A percentile compares a stretch with the other conserved stretches of the same genome.
phyloP scores from a whole-genome alignment of 2,329 filamentous ascomycete genomes.

The Dactylonectria macrodidyma region DNA sequence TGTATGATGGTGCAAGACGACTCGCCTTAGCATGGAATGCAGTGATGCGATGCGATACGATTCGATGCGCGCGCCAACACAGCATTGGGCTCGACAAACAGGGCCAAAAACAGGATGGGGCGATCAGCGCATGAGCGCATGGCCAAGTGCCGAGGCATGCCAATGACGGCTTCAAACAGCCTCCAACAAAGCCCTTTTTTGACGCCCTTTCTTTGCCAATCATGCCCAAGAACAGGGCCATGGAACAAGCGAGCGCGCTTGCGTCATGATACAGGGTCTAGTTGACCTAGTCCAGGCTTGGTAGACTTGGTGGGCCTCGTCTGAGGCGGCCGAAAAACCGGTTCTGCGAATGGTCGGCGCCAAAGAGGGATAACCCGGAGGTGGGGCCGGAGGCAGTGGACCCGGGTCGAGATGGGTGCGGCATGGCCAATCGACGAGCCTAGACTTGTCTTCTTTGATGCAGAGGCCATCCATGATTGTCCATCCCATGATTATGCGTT shows the following conservation, averaged over 20 bases:
- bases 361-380: conserved; percentile 3
- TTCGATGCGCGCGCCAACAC: conserved; percentile 1
- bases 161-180: conserved; percentile 19
- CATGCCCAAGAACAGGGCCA: neutral
- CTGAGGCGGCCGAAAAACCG: conserved; percentile 11
- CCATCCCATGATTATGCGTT: neutral
- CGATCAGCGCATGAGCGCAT: conserved; percentile 3
- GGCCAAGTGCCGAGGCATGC: conserved; percentile 3
- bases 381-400: conserved; percentile 9
- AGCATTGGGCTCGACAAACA: neutral
- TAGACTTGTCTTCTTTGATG: neutral
- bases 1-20: conserved; percentile 4
- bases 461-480: conserved; percentile 1
- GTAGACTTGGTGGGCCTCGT: neutral
- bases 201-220: neutral
- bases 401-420: conserved; percentile 2
- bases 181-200: neutral
- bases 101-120: neutral
- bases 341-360: conserved; percentile 17
- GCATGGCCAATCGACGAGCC: conserved; percentile 15
- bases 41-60: neutral
- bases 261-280: conserved; percentile 11
- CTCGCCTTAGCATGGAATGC: neutral
- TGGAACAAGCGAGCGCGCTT: conserved; percentile 1
- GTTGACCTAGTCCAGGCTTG: neutral